Evolutionary conservation across 2,329 filamentous ascomycete genomes (phyloP).

Genomic region (Fusarium guadeloupense): DNA sequence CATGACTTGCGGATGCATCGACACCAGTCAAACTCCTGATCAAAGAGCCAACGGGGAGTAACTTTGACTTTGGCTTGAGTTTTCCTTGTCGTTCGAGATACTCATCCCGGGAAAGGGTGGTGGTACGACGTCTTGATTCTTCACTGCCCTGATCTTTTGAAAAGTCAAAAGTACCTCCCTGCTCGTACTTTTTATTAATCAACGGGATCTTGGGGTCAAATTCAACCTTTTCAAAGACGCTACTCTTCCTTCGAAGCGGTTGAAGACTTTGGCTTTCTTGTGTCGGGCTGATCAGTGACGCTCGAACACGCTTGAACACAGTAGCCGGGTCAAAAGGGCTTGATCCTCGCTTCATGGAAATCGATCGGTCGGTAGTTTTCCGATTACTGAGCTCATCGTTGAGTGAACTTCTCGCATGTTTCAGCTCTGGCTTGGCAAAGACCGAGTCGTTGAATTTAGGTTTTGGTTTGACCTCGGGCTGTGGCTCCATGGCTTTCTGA

Average conservation of each 20-base stretch:
- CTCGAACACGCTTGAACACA: slow-evolving; percentile 66
- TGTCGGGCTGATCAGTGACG: slow-evolving; percentile 51
- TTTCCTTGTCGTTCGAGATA: slow-evolving; percentile 60
- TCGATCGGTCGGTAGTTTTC: slow-evolving; percentile 45
- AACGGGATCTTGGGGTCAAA: slow-evolving; percentile 63
- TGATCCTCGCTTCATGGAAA: slow-evolving; percentile 58
- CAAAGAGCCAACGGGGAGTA: slow-evolving; percentile 36
- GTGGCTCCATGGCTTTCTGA: slow-evolving; percentile 17
- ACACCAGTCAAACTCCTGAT: slow-evolving; percentile 42
- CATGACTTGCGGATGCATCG: slow-evolving; percentile 37
- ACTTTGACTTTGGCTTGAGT: slow-evolving; percentile 49
- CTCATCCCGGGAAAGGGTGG: slow-evolving; percentile 56
- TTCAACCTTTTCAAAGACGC: slow-evolving; percentile 63
- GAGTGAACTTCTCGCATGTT: slow-evolving; percentile 65
- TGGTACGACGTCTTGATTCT: slow-evolving; percentile 44
- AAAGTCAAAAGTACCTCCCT: slow-evolving; percentile 63
- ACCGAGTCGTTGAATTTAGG: slow-evolving; percentile 46
- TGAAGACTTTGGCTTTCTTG: slow-evolving; percentile 34
- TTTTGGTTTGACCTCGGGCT: slow-evolving; percentile 25
- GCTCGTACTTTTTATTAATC: slow-evolving; percentile 68
- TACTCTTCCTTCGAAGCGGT: slow-evolving; percentile 51
- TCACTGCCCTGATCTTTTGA: slow-evolving; percentile 46
- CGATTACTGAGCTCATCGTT: slow-evolving; percentile 52
- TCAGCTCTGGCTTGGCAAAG: slow-evolving; percentile 69
- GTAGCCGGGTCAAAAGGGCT: slow-evolving; percentile 68